Evolutionary conservation across 2,329 filamentous ascomycete genomes (phyloP), one percentile per base, ranked within the genome.

Genomic region (Tothia fuscella): DNA sequence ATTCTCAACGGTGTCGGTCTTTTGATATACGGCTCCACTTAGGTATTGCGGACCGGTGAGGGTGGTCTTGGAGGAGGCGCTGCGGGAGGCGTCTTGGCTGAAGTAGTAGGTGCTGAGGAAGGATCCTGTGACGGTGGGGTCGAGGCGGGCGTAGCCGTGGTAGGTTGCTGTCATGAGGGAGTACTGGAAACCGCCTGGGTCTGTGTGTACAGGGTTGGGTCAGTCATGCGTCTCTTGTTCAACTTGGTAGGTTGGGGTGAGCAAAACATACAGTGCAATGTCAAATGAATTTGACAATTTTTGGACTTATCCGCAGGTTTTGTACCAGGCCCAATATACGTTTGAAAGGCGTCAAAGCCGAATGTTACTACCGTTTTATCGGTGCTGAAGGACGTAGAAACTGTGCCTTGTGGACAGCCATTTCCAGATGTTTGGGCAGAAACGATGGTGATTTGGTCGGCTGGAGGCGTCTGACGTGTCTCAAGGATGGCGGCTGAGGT

Each of bases 241-340:
- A 35, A 21, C 21, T 5, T 4, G 13, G 5, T 41, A n/a, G n/a
- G n/a, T n/a, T n/a, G n/a, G n/a, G n/a, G n/a, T n/a, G n/a, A n/a
- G n/a, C n/a, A n/a, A n/a, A n/a, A 59, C 59, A 13, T 68, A 51
- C 71, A 71, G 42, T 61, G 53, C 44, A 73, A 58, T 54, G 68
- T 63, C 48, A 72, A 54, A 55, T 71, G 71, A 46, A 72, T 56
- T 54, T 71, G 66, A 60, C 69, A 72, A 57, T 71, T 72, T 60
- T 68, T 68, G 53, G 68, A 65, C 50, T 60, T 58, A 42, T 69
- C 58, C 30, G 59, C 61, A 29, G 66, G 50, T 6, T 59, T 28
- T 12, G 68, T 55, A 41, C 57, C 56, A n/a, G 41, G 41, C 5
- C 41, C 41, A 17, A 43, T 40, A 16, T 19, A 19, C 4, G 41